A percentile compares a stretch with the other conserved stretches of the same genome.
These are phyloP conservation scores for Dicorynia guianensis DNA, from an alignment of 306 rosid genomes.

Conservation along the genomic window DNA sequence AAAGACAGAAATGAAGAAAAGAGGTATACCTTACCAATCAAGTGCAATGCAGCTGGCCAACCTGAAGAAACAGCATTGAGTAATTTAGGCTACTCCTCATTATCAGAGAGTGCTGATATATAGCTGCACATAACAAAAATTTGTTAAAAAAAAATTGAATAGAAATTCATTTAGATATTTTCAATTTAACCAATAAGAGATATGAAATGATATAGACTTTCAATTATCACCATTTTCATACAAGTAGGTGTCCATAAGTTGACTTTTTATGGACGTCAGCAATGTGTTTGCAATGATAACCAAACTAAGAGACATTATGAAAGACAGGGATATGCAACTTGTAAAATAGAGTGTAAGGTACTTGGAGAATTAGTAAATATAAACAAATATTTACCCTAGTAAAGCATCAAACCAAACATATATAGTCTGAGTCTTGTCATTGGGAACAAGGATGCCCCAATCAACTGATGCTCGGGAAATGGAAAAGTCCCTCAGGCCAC, in stretches of 20 bases:
- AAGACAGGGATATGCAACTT: constrained; percentile 23
- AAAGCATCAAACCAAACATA: constrained; percentile 99
- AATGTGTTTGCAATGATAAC: constrained; percentile 35
- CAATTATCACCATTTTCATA: constrained; percentile 28
- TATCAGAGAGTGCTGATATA: constrained; percentile 88
- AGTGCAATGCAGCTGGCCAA: constrained; percentile 92
- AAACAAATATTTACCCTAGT: constrained; percentile 71
- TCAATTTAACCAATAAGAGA: constrained; percentile 23
- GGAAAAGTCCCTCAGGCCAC: constrained; percentile 91
- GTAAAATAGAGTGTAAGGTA: constrained; percentile 17
- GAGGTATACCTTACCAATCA: constrained; percentile 89
- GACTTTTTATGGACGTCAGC: constrained; percentile 19
- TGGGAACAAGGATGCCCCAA: constrained; percentile 98
- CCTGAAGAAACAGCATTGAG: constrained; percentile 75
- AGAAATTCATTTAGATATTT: constrained; percentile 2
- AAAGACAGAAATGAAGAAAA: constrained; percentile 28
- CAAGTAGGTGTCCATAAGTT: constrained; percentile 32
- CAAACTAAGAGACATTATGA: constrained; percentile 1
- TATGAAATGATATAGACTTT: not conserved
- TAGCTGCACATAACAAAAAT: constrained; percentile 65
- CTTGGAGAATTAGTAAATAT: constrained; percentile 5
- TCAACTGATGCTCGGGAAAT: constrained; percentile 96
- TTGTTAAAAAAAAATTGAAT: not conserved
- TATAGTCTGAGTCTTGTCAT: constrained; percentile 85
- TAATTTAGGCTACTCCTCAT: constrained; percentile 61